phyloP scores from a whole-genome alignment of 306 rosid species.

The Argentina anserina region DNA sequence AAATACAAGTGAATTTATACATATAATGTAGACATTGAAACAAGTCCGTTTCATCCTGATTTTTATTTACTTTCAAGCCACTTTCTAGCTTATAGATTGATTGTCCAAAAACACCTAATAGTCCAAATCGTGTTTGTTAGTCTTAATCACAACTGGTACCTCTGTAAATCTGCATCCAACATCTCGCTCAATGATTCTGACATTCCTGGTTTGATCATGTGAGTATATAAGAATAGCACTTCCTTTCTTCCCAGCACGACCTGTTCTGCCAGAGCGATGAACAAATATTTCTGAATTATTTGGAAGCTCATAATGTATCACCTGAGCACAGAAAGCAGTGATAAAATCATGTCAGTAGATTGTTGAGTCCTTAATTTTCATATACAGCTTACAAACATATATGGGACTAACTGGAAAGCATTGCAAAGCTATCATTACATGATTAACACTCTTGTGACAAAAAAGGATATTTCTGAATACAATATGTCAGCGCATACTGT shows the following conservation, averaged over 20 bases:
- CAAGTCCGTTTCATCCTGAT: background rate
- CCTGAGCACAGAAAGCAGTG: slow-evolving; percentile 27
- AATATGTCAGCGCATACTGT: too few species aligned
- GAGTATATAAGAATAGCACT: slow-evolving; percentile 71
- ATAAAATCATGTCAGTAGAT: background rate
- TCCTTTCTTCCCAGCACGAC: slow-evolving; percentile 99
- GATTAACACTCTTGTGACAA: background rate
- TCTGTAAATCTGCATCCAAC: slow-evolving; percentile 82
- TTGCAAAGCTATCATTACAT: background rate
- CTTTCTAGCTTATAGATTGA: background rate
- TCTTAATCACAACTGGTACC: slow-evolving; percentile 36
- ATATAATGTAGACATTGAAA: background rate
- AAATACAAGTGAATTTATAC: background rate
- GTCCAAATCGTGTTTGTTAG: background rate
- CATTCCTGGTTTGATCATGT: slow-evolving; percentile 60
- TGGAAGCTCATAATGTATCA: slow-evolving; percentile 95
- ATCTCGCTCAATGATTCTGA: slow-evolving; percentile 73
- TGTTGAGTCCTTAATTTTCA: background rate
- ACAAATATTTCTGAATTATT: slow-evolving; percentile 92
- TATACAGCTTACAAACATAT: background rate
- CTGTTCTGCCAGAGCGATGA: slow-evolving; percentile 97
- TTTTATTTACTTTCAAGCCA: background rate
- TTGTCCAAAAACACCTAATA: background rate
- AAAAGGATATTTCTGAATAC: background rate
- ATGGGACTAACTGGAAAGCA: background rate